phyloP scores from a whole-genome alignment of 2,329 filamentous ascomycete species.

The Erysiphe pulchra region DNA sequence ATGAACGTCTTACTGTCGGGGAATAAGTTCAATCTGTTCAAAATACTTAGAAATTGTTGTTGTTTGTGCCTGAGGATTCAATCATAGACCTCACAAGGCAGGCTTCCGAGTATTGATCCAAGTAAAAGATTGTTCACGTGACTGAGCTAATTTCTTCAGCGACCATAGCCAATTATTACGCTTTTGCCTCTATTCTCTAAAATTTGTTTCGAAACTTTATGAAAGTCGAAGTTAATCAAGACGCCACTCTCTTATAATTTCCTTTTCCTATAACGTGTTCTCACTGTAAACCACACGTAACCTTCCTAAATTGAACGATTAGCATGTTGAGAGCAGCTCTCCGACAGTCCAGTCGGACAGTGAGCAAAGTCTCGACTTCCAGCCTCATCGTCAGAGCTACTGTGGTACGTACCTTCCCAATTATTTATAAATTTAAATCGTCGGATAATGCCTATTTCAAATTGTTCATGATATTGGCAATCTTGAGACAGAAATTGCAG shows the following conservation, averaged over 20 bases:
- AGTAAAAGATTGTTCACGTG: not conserved
- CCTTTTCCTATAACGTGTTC: constrained; percentile 22
- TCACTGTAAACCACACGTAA: constrained; percentile 34
- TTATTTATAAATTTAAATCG: constrained; percentile 12
- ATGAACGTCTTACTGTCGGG: too few relatives aligned
- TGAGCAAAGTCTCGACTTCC: constrained; percentile 77
- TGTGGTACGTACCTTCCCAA: constrained; percentile 48
- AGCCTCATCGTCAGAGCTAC: constrained; percentile 44
- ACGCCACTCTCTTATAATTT: not conserved
- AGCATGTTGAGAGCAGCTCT: constrained; percentile 97
- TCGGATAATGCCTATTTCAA: not conserved
- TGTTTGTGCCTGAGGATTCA: too few relatives aligned
- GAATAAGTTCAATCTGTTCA: too few relatives aligned
- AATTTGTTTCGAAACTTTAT: not conserved
- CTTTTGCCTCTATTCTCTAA: too few relatives aligned
- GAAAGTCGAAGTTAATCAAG: not conserved
- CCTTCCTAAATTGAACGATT: constrained; percentile 24
- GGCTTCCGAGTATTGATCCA: not conserved
- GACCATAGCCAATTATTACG: not conserved
- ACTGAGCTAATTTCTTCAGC: not conserved
- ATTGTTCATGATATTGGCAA: constrained; percentile 4
- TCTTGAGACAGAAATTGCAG: constrained; percentile 15
- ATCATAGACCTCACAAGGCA: too few relatives aligned
- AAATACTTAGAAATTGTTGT: too few relatives aligned
- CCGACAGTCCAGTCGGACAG: constrained; percentile 85